A percentile compares a stretch with the other conserved stretches of the same genome.
Conservation (phyloP, 805 yeast genomes). For the Hanseniaspora singularis region DNA sequence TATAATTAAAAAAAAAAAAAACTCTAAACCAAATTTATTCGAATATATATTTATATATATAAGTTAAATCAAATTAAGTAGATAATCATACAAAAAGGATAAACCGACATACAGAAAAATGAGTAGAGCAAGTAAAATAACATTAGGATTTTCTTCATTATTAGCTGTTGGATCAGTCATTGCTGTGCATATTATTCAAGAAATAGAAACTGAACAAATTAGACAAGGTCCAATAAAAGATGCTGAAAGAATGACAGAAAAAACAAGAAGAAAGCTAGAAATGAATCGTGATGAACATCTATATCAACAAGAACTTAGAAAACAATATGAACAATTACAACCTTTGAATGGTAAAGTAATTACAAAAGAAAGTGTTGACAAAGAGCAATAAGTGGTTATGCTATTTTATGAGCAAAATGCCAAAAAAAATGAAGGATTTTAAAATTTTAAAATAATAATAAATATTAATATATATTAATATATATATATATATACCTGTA, state of each 20-base stretch:
- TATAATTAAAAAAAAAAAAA: no score
- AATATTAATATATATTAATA: no score
- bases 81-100: no score
- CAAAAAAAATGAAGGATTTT: no score
- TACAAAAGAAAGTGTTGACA: conserved; percentile 18
- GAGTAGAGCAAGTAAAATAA: conserved; percentile 73
- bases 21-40: no score
- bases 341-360: conserved; percentile 47
- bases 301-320: conserved; percentile 47
- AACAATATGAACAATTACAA: conserved; percentile 46
- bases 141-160: conserved; percentile 47
- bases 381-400: not conserved
- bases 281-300: conserved; percentile 55
- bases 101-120: conserved; percentile 30
- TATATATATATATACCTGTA: no score
- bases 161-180: conserved; percentile 48
- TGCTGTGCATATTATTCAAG: conserved; percentile 62
- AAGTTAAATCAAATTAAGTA: not conserved
- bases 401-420: no score
- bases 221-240: conserved; percentile 80
- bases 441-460: no score
- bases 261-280: conserved; percentile 35
- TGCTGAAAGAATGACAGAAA: conserved; percentile 48
- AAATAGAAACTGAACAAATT: conserved; percentile 54
- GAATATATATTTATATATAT: no score